Percentiles rank a stretch among this genome's conserved stretches.
Conservation (phyloP, 1,284 basidiomycete genomes). For the Inonotus hispidus region DNA sequence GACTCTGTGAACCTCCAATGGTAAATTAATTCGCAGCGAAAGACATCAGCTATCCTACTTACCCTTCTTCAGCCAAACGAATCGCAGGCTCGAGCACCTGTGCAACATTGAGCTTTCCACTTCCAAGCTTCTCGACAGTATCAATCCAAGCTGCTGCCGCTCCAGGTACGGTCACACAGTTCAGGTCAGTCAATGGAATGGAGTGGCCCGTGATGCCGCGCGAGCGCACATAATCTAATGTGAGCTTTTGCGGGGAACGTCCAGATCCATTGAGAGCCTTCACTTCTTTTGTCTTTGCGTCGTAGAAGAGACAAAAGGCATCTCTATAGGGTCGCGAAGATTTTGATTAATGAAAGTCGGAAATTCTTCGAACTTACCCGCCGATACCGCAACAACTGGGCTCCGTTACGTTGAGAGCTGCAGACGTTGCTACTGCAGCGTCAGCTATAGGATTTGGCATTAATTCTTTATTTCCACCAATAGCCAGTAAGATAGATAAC, state of each 20-base stretch:
- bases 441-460: slow-evolving; percentile 40
- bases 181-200: slow-evolving; percentile 74
- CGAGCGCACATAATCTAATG: slow-evolving; percentile 65
- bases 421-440: slow-evolving; percentile 77
- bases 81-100: slow-evolving; percentile 91
- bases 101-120: slow-evolving; percentile 68
- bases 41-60: slow-evolving; percentile 15
- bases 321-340: slow-evolving; percentile 45
- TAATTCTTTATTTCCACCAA: not conserved
- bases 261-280: slow-evolving; percentile 87
- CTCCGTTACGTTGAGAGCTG: slow-evolving; percentile 85
- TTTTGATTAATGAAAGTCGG: not conserved
- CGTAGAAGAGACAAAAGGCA: slow-evolving; percentile 89
- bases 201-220: slow-evolving; percentile 63
- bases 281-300: slow-evolving; percentile 75
- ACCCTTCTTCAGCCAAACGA: slow-evolving; percentile 83
- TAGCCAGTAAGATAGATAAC: slow-evolving; percentile 10
- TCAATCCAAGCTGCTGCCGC: slow-evolving; percentile 93
- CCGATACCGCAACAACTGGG: slow-evolving; percentile 79
- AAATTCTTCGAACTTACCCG: slow-evolving; percentile 43
- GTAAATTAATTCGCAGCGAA: not conserved
- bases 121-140: slow-evolving; percentile 79
- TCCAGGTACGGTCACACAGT: slow-evolving; percentile 90
- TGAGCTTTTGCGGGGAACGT: slow-evolving; percentile 74
- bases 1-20: slow-evolving; percentile 39